Base-by-base conservation (phyloP, 192 early-diverging fungal species). In the Thoreauomyces humboldtii region DNA sequence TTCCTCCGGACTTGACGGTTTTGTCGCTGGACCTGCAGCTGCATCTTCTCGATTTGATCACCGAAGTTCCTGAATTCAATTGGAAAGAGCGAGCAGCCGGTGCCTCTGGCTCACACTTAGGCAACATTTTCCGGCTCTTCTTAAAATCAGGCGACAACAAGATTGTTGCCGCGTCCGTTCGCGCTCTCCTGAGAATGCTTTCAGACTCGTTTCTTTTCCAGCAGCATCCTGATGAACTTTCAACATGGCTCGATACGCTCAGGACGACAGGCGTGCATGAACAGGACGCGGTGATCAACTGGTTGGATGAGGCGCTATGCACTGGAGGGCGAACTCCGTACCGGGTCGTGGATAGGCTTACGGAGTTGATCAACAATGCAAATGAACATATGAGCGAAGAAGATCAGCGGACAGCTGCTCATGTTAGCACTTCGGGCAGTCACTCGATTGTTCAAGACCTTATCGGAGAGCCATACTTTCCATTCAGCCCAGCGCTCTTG, bases 41-140 rank as follows among this genome's bases (percentile, higher is more conserved):
- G 44, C 78, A 88, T 71, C 47, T 91, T 28, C 57, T 92, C 27
- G 73, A 83, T 33, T 71, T 91, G 42, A 62, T 91, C 19, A 53
- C 74, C 7, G 76, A 77, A 29, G 58, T 86, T 29, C 74, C 75
- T 21, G 82, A 86, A 38, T 89, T 92, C 51, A 83, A 86, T 24
- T 92, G 90, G 91, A 81, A 78, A 56, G 85, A 81, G 48, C 81
- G 80, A 52, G 48, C 79, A 68, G 70, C 65, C 58, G 78, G 69
- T 43, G 70, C 76, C 41, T 70, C 80, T 3, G 65, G 74, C 6
- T 81, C 77, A 12, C 81, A 87, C 51, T 65, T 88, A n/a, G 59
- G 36, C 9, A 80, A 72, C 11, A 61, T 88, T 21, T 47, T 88
- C n/a, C 74, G 66, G 6, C 63, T 88, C 15, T 82, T 74, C 48